Conservation (phyloP, 768 basidiomycete species). For the Pleurotus tuber-regium region DNA sequence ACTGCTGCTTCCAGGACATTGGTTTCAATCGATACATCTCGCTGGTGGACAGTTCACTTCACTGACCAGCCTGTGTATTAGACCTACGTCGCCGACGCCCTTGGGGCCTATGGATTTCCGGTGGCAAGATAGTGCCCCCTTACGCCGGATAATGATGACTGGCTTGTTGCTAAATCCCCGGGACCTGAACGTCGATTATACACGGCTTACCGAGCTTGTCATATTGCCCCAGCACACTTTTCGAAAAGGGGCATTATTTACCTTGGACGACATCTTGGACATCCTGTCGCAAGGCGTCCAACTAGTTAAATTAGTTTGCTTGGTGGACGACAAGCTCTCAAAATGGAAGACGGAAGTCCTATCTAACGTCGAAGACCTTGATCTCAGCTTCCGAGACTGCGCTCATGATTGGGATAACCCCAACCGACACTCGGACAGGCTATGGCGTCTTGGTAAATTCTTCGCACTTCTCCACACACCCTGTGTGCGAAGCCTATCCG, state of each 20-base stretch:
- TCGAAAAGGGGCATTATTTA: neutral
- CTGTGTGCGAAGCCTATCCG: neutral
- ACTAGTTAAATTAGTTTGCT: neutral
- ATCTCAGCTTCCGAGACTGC: neutral
- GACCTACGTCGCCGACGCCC: neutral
- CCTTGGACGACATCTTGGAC: constrained; percentile 3
- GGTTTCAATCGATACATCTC: neutral
- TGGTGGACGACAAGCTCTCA: constrained; percentile 1
- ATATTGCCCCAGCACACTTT: neutral
- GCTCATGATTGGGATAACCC: neutral
- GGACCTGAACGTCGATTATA: neutral
- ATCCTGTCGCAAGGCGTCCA: neutral
- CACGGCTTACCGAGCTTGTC: constrained; percentile 7
- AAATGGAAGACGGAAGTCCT: neutral
- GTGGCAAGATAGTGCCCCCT: neutral
- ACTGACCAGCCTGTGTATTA: neutral
- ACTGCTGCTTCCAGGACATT: neutral
- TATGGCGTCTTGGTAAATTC: neutral
- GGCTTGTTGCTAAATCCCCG: neutral
- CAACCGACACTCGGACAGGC: neutral
- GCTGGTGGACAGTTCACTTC: neutral
- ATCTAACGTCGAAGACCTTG: constrained; percentile 4
- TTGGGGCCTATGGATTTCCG: neutral
- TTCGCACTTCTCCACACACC: constrained; percentile 5
- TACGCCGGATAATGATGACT: neutral